Base-by-base conservation (phyloP, 2,329 filamentous ascomycete species). In the Clonostachys byssicola region DNA sequence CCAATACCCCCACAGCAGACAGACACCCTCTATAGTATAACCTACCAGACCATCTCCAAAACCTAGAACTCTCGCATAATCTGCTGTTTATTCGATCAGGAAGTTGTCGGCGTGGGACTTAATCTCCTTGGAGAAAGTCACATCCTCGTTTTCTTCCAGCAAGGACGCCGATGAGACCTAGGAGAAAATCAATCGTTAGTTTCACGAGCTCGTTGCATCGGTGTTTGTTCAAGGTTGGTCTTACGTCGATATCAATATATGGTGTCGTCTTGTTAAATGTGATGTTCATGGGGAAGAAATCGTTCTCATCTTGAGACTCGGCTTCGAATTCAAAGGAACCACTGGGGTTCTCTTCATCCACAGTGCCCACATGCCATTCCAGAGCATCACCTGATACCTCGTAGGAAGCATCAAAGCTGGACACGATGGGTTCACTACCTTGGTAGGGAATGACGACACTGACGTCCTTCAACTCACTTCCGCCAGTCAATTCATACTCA, bases 211-310 rank as follows among this genome's bases (percentile, higher is more conserved):
- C 12, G 14, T 8, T 14, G 6, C 5, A 5, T 14, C 13, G 6
- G 18, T 30, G 23, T 30, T 10, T 30, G 23, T 30, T 30, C 23
- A 30, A 30, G 23, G 8, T 3, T 20, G 8, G 52, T 80, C 87
- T 85, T 76, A 97, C 92, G 72, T 96, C 91, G 53, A 99, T 89
- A 59, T 96, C 90, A 44, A 97, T 80, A 66, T 89, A 96, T 30
- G 94, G 92, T 49, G 79, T 82, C 40, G 83, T 80, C 78, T 95
- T 96, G 53, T 82, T 85, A 70, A 99, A 99, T 47, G 85, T 81
- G 51, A 97, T 85, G 46, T 81, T 86, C 92, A 99, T 97, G 2
- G 94, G 94, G 83, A 99, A 99, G 74, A 97, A 97, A 58, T 96
- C 92, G 48, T 89, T 86, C 63, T 97, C 94, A 55, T 92, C 89